Percentiles rank a stretch among this genome's conserved stretches.
Conservation (phyloP, 1,284 basidiomycete genomes). For the Malassezia sympodialis region DNA sequence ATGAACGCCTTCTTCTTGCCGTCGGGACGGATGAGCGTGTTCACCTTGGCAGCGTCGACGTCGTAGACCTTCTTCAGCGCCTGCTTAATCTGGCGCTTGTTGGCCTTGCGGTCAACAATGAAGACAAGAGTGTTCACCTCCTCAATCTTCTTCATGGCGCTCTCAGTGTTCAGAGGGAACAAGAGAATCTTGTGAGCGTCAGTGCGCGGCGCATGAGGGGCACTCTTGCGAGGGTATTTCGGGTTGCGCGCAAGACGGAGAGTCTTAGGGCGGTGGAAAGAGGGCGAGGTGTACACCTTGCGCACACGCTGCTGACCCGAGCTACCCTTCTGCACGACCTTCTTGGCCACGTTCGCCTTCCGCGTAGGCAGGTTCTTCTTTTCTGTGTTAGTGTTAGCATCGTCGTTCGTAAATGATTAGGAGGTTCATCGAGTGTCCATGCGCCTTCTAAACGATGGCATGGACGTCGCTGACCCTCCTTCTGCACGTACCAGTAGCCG, state of each 20-base stretch:
- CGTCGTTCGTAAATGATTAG: not conserved
- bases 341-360: constrained; percentile 78
- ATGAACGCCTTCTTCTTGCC: constrained; percentile 99
- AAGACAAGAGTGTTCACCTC: constrained; percentile 99
- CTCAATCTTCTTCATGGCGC: constrained; percentile 77
- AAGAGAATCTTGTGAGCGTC: constrained; percentile 93
- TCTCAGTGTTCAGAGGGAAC: constrained; percentile 58
- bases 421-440: not conserved
- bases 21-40: constrained; percentile 97
- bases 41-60: constrained; percentile 87
- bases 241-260: constrained; percentile 72
- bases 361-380: constrained; percentile 13
- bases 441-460: not conserved
- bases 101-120: constrained; percentile 84
- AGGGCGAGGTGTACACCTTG: constrained; percentile 75
- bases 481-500: constrained; percentile 8
- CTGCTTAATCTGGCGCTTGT: constrained; percentile 93
- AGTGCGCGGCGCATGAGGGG: constrained; percentile 90
- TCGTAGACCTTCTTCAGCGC: constrained; percentile 99
- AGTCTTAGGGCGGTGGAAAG: constrained; percentile 95
- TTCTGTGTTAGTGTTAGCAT: constrained; percentile 10
- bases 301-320: constrained; percentile 62
- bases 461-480: not conserved
- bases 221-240: constrained; percentile 85
- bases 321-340: constrained; percentile 83